These are phyloP conservation scores for Ustilago curta DNA, from an alignment of 1,284 basidiomycete genomes.

Conservation along the genomic window DNA sequence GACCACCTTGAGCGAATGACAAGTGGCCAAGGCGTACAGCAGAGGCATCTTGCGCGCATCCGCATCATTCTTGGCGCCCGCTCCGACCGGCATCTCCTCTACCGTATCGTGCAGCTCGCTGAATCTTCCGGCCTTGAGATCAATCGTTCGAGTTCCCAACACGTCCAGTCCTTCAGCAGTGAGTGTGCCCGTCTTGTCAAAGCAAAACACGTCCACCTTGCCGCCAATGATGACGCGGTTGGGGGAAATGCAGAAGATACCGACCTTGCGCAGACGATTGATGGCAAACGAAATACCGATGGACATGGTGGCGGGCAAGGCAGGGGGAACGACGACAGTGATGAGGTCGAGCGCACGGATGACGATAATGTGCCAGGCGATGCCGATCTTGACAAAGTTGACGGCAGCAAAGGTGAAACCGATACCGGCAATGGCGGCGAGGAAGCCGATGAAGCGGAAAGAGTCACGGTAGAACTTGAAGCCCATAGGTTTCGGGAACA, in stretches of 20 bases:
- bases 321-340: slow-evolving; percentile 97
- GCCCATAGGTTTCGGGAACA: slow-evolving; percentile 98
- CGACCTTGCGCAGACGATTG: slow-evolving; percentile 83
- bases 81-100: slow-evolving; percentile 80
- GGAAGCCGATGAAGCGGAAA: slow-evolving; percentile 92
- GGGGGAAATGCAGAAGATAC: slow-evolving; percentile 97
- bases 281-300: slow-evolving; percentile 98
- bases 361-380: slow-evolving; percentile 87
- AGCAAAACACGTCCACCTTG: slow-evolving; percentile 97
- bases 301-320: slow-evolving; percentile 94
- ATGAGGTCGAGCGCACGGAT: slow-evolving; percentile 95
- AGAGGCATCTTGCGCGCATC: slow-evolving; percentile 80
- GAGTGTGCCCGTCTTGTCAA: slow-evolving; percentile 98
- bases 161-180: slow-evolving; percentile 99
- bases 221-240: slow-evolving; percentile 95
- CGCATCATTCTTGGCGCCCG: slow-evolving; percentile 70
- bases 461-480: slow-evolving; percentile 95
- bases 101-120: slow-evolving; percentile 90
- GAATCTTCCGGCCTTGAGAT: slow-evolving; percentile 75
- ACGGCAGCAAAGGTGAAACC: slow-evolving; percentile 79
- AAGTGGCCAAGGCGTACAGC: slow-evolving; percentile 92
- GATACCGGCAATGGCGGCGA: slow-evolving; percentile 85
- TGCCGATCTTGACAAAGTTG: slow-evolving; percentile 89
- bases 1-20: slow-evolving; percentile 93
- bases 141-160: slow-evolving; percentile 72